Base-by-base conservation (phyloP, 176 grass and related monocot genomes). In the Aegilops sharonensis region DNA sequence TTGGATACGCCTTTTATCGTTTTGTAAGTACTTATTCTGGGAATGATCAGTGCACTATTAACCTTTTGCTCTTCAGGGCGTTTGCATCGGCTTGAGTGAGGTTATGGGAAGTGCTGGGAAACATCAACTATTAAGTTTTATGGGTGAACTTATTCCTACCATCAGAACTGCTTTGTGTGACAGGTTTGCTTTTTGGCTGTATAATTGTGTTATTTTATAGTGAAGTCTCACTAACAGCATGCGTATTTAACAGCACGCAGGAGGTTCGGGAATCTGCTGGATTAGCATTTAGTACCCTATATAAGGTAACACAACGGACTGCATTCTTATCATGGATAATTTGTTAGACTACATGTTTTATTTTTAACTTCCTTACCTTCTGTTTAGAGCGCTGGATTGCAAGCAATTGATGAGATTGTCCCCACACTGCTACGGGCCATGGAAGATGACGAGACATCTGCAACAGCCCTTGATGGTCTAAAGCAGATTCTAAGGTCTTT, bases 241-340 rank as follows among this genome's bases (percentile, higher is more conserved):
- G 52, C 18, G 43, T 70, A 64, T 60, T 72, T 92, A 54, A 72
- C 86, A 98, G 96, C 75, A 89, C 89, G 32, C 90, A 92, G 89
- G 96, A 98, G 71, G 96, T 98, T 65, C 96, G 96, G 60, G 96
- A 98, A 91, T 95, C 96, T 91, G 96, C 96, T 87, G 96, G 93
- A 73, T 83, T 98, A 81, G 96, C 96, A 37, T 98, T 98, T 92
- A 95, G 88, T 86, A 98, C 96, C 88, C 96, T 98, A 18, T 98
- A 98, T 57, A 98, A 98, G 96, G 96, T 98, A 89, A 59, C 75
- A 78, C 17, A 75, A 43, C 32, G 59, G 17, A 73, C 20, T 50
- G 5, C 65, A 20, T 85, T 77, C 60, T 83, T 78, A 73, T 86
- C 82, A 81, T 83, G 11, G 21, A 76, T 85, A 50, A n/a, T 64